A percentile compares a stretch with the other conserved stretches of the same genome.
Evolutionary conservation across 768 basidiomycete species (phyloP).

Genomic region (Phanerodontia chrysosporium): DNA sequence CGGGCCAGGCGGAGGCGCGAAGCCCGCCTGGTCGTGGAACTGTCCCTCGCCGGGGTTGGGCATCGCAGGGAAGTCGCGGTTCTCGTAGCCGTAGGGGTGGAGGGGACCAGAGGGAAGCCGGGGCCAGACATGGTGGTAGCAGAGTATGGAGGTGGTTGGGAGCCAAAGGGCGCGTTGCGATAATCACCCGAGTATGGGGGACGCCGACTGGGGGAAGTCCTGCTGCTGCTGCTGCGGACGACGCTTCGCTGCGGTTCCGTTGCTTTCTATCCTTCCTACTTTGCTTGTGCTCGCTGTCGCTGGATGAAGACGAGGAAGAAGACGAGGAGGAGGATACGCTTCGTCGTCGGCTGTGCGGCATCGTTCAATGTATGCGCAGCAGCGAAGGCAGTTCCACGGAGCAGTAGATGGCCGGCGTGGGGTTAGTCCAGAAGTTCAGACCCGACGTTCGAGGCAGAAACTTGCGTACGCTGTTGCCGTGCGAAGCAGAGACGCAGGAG

Average conservation of each 20-base stretch:
- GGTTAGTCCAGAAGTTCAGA: no score
- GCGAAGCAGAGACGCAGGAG: no score
- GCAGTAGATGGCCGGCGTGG: no score
- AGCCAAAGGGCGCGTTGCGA: background rate
- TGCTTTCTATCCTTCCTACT: slow-evolving; percentile 12
- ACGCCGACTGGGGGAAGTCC: slow-evolving; percentile 3
- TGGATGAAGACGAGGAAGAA: slow-evolving; percentile 20
- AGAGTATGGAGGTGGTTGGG: slow-evolving; percentile 3
- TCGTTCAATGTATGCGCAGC: slow-evolving; percentile 1
- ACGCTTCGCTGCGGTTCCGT: background rate
- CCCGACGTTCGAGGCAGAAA: no score
- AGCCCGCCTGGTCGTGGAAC: slow-evolving; percentile 9
- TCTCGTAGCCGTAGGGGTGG: slow-evolving; percentile 2
- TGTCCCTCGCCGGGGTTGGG: background rate
- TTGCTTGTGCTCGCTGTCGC: slow-evolving; percentile 25
- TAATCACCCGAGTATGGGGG: background rate
- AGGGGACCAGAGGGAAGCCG: slow-evolving; percentile 3
- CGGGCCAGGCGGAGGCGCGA: slow-evolving; percentile 7
- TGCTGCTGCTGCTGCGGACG: background rate
- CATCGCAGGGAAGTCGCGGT: background rate
- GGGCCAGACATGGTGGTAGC: slow-evolving; percentile 7
- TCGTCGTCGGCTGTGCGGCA: slow-evolving; percentile 17
- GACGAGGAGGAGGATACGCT: slow-evolving; percentile 19
- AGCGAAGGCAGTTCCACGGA: no score
- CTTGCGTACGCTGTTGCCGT: no score